Evolutionary conservation across 768 basidiomycete species (phyloP).

Genomic region (Porphyrellus cyaneotinctus): DNA sequence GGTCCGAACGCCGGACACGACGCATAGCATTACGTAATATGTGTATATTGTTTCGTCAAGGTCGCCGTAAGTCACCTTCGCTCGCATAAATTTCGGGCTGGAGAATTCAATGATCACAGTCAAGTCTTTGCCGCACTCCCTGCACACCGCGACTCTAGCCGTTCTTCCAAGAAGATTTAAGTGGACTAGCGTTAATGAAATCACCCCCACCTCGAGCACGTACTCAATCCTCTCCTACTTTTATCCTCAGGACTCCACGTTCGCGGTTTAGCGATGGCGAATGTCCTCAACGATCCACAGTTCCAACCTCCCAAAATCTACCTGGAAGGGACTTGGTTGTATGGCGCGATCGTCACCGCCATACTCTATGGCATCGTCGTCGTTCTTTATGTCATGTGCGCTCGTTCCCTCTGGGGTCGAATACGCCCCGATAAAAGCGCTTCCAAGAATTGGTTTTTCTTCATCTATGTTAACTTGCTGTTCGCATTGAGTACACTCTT

Average conservation of each 20-base stretch:
- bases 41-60: too few relatives aligned
- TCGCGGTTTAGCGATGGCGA: slow-evolving; percentile 15
- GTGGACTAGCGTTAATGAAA: neutral
- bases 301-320: slow-evolving; percentile 14
- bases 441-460: slow-evolving; percentile 25
- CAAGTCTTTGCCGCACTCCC: neutral
- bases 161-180: slow-evolving; percentile 1
- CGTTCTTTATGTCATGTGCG: slow-evolving; percentile 25
- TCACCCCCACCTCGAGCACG: neutral
- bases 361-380: slow-evolving; percentile 28
- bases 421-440: slow-evolving; percentile 10
- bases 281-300: slow-evolving; percentile 4
- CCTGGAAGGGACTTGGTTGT: slow-evolving; percentile 28
- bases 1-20: neutral
- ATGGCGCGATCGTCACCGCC: slow-evolving; percentile 28
- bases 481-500: slow-evolving; percentile 30
- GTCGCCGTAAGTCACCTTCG: neutral
- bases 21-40: neutral
- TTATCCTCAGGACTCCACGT: neutral
- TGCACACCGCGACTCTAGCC: neutral
- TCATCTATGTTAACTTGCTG: slow-evolving; percentile 27
- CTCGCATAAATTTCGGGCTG: neutral
- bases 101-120: neutral
- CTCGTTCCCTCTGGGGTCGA: slow-evolving; percentile 25
- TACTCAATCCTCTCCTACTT: slow-evolving; percentile 4